phyloP scores from a whole-genome alignment of 768 basidiomycete species.

The Hygrocybe coccinea region DNA sequence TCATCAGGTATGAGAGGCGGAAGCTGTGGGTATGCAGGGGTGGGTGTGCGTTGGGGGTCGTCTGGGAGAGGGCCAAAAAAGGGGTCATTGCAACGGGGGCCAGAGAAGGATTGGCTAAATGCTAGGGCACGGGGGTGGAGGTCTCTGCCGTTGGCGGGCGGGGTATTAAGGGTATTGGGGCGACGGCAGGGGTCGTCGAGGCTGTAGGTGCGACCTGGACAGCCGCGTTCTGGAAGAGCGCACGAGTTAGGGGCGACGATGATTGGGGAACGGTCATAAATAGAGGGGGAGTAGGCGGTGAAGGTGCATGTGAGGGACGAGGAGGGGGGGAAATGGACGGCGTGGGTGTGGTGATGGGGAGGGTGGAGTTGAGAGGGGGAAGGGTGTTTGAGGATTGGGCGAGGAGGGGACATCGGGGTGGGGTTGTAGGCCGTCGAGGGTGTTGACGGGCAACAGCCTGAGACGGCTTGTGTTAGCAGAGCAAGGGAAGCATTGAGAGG shows the following conservation, averaged over 20 bases:
- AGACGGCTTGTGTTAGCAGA: background rate
- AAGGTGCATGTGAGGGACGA: constrained; percentile 48
- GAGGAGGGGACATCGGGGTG: background rate
- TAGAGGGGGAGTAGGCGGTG: constrained; percentile 49
- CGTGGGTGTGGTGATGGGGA: constrained; percentile 29
- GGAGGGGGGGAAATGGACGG: constrained; percentile 51
- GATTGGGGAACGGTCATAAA: constrained; percentile 80
- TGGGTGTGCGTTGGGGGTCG: constrained; percentile 8
- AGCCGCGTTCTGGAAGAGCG: constrained; percentile 73
- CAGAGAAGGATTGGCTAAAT: constrained; percentile 10
- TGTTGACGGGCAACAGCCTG: background rate
- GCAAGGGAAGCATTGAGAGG: too few relatives aligned
- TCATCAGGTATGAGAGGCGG: constrained; percentile 59
- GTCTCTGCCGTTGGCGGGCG: constrained; percentile 32
- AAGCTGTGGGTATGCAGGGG: constrained; percentile 26
- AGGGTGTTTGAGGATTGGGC: constrained; percentile 7
- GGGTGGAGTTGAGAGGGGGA: constrained; percentile 14
- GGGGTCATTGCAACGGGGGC: constrained; percentile 7
- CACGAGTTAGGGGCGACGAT: constrained; percentile 67
- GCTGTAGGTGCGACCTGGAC: constrained; percentile 65
- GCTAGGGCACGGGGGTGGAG: constrained; percentile 44
- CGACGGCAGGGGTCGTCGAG: constrained; percentile 34
- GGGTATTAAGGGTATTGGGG: constrained; percentile 9
- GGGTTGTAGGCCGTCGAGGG: background rate
- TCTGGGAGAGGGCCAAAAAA: background rate